These are phyloP conservation scores for Pyrenophora tritici-repentis DNA, from an alignment of 2,329 filamentous ascomycete species.

Conservation along the genomic window DNA sequence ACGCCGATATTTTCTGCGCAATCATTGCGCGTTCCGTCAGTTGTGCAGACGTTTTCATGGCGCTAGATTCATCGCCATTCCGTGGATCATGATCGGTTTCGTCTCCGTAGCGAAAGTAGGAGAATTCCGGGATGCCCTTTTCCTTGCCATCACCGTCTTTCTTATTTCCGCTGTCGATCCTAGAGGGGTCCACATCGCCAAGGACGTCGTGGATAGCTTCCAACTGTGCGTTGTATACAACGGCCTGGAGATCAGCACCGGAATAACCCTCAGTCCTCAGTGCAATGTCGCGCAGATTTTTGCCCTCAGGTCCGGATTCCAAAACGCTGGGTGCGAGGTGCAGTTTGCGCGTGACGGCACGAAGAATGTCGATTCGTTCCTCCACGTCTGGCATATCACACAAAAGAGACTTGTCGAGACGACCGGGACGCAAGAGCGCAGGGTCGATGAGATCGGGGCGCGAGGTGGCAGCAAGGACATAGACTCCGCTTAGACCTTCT, in stretches of 20 bases:
- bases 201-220: slow-evolving; percentile 96
- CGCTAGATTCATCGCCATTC: slow-evolving; percentile 1
- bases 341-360: slow-evolving; percentile 80
- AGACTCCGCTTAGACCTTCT: slow-evolving; percentile 91
- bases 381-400: slow-evolving; percentile 83
- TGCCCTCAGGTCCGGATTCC: slow-evolving; percentile 40
- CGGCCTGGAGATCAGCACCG: slow-evolving; percentile 90
- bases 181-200: slow-evolving; percentile 57
- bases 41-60: slow-evolving; percentile 54
- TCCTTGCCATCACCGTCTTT: slow-evolving; percentile 30
- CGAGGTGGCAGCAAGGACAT: slow-evolving; percentile 92
- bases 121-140: slow-evolving; percentile 42
- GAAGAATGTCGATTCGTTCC: slow-evolving; percentile 87
- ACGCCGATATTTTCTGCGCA: slow-evolving; percentile 77
- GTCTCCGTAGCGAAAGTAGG: slow-evolving; percentile 80
- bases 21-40: slow-evolving; percentile 80
- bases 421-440: slow-evolving; percentile 85
- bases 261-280: slow-evolving; percentile 84
- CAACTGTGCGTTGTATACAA: slow-evolving; percentile 94
- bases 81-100: slow-evolving; percentile 45
- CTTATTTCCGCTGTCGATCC: slow-evolving; percentile 38
- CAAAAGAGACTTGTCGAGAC: slow-evolving; percentile 88
- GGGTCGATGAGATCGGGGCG: slow-evolving; percentile 95
- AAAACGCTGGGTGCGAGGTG: slow-evolving; percentile 71
- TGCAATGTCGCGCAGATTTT: slow-evolving; percentile 72